phyloP scores from a whole-genome alignment of 208 protist species.

The Acanthamoeba pearcei region DNA sequence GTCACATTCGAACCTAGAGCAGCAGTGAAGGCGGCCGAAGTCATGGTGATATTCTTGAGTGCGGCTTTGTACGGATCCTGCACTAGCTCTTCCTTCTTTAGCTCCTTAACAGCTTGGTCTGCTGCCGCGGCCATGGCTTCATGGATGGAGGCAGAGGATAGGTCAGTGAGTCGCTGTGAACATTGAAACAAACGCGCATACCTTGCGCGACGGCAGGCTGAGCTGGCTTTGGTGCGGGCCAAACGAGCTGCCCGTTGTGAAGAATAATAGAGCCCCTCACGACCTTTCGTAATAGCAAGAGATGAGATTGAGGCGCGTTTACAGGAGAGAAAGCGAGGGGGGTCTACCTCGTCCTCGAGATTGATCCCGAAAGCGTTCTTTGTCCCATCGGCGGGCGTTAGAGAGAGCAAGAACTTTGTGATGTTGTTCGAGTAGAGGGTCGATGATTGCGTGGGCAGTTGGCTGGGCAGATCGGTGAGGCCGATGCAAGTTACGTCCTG shows the following conservation, averaged over 20 bases:
- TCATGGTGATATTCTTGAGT: not conserved
- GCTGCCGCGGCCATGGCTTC: slow-evolving; percentile 57
- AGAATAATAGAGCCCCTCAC: slow-evolving; percentile 80
- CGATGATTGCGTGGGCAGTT: slow-evolving; percentile 90
- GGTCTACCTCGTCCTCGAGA: slow-evolving; percentile 82
- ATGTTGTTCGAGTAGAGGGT: slow-evolving; percentile 93
- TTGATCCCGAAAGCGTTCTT: slow-evolving; percentile 84
- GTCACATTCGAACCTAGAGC: not conserved
- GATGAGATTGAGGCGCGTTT: not conserved
- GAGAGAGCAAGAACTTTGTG: slow-evolving; percentile 88
- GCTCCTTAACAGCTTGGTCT: not conserved
- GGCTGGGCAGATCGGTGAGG: slow-evolving; percentile 92
- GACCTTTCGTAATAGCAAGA: slow-evolving; percentile 76
- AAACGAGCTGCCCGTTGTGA: slow-evolving; percentile 77
- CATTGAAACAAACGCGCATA: not conserved
- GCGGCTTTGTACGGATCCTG: slow-evolving; percentile 67
- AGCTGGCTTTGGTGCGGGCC: not conserved
- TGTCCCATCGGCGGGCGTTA: slow-evolving; percentile 72
- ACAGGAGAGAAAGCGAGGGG: not conserved
- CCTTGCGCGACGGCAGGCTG: not conserved
- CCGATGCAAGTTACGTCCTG: slow-evolving; percentile 82
- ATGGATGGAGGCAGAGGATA: not conserved
- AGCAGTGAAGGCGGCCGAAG: slow-evolving; percentile 5
- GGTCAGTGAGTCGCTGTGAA: not conserved
- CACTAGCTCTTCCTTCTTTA: slow-evolving; percentile 8